Evolutionary conservation across 768 basidiomycete species (phyloP), one percentile per base, ranked within the genome.

Genomic region (Termitomyces sp.): DNA sequence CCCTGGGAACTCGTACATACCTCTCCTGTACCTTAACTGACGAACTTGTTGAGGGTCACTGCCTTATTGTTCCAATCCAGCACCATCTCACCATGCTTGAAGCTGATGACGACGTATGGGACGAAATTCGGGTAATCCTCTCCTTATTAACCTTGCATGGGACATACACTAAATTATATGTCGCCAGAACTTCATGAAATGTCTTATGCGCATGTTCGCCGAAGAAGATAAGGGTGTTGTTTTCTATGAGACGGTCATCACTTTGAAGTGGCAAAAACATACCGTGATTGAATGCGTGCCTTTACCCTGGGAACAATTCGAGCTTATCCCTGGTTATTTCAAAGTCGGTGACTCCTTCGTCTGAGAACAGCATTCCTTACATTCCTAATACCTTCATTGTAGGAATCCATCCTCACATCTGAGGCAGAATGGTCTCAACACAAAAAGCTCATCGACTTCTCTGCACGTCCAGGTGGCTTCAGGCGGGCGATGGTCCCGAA

Each of bases 351-450:
- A n/a, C 27, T 16, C 43, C 16, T 13, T 56, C 40, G n/a, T 37
- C 43, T 22, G 1, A 4, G 16, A 16, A 69, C 42, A 26, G 7
- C 22, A n/a, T 43, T 49, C 37, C 34, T 53, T 50, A 40, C 20
- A 49, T 43, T 27, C 18, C 37, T 47, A n/a, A 40, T 55, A 24
- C 58, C 26, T 46, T 13, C 36, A 14, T 44, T 34, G 12, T 57
- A 93, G 90, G 96, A 98, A 85, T 94, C 93, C 0, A 96, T 99
- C 62, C 73, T 95, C 18, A 81, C 89, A 42, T 95, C 94, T 2
- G 97, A 98, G 69, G 82, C 88, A 6, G 97, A 98, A 75, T 99
- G 97, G 97, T 95, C 95, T 6, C 94, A 97, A 66, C 95, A 99
- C 76, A 95, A 93, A 70, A 98, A 98, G 68, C 76, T 98, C 52